A percentile compares a stretch with the other conserved stretches of the same genome.
phyloP scores from a whole-genome alignment of 1,139 yeast genomes.

The Yamadazyma buinensis region DNA sequence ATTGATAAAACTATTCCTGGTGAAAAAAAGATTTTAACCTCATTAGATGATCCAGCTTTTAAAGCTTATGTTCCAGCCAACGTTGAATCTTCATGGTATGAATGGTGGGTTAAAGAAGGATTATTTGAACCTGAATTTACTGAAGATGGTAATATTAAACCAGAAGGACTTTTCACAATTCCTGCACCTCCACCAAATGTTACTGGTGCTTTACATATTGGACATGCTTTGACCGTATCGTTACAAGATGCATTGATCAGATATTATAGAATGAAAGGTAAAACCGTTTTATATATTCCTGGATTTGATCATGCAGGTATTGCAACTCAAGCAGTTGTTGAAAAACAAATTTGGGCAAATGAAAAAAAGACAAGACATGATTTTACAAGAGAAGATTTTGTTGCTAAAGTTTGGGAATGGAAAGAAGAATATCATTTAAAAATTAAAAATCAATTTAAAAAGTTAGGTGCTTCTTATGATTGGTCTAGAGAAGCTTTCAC shows the following conservation, averaged over 20 bases:
- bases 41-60: constrained; percentile 87
- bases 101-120: constrained; percentile 93
- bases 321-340: constrained; percentile 98
- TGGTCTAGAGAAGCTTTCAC: constrained; percentile 96
- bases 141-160: constrained; percentile 67
- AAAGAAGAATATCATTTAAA: constrained; percentile 87
- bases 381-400: constrained; percentile 85
- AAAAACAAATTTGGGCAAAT: constrained; percentile 88
- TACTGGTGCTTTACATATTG: constrained; percentile 98
- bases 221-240: constrained; percentile 94
- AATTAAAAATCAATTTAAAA: constrained; percentile 79
- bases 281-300: constrained; percentile 87
- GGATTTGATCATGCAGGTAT: constrained; percentile 99
- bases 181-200: constrained; percentile 99
- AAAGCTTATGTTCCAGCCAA: constrained; percentile 90
- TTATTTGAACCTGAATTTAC: constrained; percentile 84
- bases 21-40: constrained; percentile 80
- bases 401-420: constrained; percentile 96
- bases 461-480: constrained; percentile 94
- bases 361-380: constrained; percentile 92
- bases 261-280: constrained; percentile 96
- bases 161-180: constrained; percentile 81
- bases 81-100: constrained; percentile 97
- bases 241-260: constrained; percentile 92
- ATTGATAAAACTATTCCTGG: constrained; percentile 82